Base-by-base conservation (phyloP, 768 basidiomycete genomes). In the Mycena chlorophos region DNA sequence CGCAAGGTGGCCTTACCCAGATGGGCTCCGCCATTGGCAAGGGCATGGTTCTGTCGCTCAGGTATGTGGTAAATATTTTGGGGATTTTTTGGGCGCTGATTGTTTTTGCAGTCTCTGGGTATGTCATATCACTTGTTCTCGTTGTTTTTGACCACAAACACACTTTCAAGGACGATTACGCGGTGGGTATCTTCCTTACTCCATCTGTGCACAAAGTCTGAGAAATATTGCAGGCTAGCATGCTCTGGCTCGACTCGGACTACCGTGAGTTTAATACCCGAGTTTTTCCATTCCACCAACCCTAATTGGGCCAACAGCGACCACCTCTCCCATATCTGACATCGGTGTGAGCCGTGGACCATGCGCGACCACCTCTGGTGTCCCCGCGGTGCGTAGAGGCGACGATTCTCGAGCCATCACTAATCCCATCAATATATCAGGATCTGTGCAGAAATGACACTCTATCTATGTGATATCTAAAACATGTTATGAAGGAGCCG, bases 171-270 rank as follows among this genome's bases (percentile, higher is more conserved):
- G 74, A 75, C 64, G 75, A 77, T 68, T 63, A 76, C 65, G n/a
- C n/a, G n/a, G n/a, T n/a, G n/a, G n/a, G n/a, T n/a, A n/a, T n/a
- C n/a, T n/a, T n/a, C n/a, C n/a, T n/a, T n/a, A n/a, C n/a, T n/a
- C n/a, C n/a, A n/a, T n/a, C n/a, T n/a, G n/a, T n/a, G n/a, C n/a
- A n/a, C n/a, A n/a, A n/a, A n/a, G n/a, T n/a, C n/a, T n/a, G n/a
- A n/a, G n/a, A n/a, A n/a, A n/a, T n/a, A n/a, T n/a, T n/a, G n/a
- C 64, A 64, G 27, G 74, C 68, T 14, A 64, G 68, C 58, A 75
- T 76, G 75, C 68, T 73, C 57, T 76, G 75, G 67, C 69, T 76
- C 63, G 74, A 75, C 67, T 63, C 67, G 57, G 65, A 66, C 66
- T 73, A 71, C 66, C 75, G 48, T 53, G 43, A 31, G 34, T 58